phyloP scores from a whole-genome alignment of 75 land plant genomes.

The Selaginella moellendorffii region DNA sequence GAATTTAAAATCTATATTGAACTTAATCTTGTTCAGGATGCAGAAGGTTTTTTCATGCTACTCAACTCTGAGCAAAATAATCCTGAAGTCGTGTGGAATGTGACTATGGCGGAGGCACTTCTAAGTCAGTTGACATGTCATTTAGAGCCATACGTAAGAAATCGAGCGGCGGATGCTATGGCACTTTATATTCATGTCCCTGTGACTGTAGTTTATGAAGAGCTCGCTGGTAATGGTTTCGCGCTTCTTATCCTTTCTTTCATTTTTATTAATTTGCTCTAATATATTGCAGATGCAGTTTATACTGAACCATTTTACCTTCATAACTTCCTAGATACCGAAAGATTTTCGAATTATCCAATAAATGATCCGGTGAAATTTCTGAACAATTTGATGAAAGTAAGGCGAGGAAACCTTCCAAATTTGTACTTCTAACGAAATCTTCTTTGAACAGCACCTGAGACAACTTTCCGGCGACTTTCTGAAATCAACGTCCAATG shows the following conservation, averaged over 20 bases:
- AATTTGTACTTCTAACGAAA: not conserved
- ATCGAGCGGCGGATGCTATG: conserved; percentile 29
- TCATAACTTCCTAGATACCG: conserved; percentile 31
- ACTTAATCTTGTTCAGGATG: too few relatives aligned
- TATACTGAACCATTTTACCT: conserved; percentile 37
- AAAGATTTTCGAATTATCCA: conserved; percentile 38
- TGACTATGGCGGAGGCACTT: conserved; percentile 23
- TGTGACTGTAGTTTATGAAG: conserved; percentile 26
- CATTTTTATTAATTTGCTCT: not conserved
- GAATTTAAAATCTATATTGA: too few relatives aligned
- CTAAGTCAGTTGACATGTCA: conserved; percentile 27
- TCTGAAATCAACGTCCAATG: not conserved
- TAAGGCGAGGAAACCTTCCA: conserved; percentile 7
- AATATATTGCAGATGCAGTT: conserved; percentile 22
- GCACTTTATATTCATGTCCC: conserved; percentile 36
- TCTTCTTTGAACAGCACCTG: not conserved
- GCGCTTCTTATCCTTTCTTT: not conserved
- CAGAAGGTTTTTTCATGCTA: conserved; percentile 20
- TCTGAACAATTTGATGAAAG: conserved; percentile 26
- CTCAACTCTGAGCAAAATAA: conserved; percentile 26
- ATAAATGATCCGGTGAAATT: conserved; percentile 33
- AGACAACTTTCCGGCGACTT: not conserved
- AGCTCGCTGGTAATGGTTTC: conserved; percentile 24
- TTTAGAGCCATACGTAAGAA: conserved; percentile 33
- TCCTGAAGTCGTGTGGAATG: conserved; percentile 37